Evolutionary conservation across 208 protist genomes (phyloP).

Genomic region (Leishmania amazonensis): DNA sequence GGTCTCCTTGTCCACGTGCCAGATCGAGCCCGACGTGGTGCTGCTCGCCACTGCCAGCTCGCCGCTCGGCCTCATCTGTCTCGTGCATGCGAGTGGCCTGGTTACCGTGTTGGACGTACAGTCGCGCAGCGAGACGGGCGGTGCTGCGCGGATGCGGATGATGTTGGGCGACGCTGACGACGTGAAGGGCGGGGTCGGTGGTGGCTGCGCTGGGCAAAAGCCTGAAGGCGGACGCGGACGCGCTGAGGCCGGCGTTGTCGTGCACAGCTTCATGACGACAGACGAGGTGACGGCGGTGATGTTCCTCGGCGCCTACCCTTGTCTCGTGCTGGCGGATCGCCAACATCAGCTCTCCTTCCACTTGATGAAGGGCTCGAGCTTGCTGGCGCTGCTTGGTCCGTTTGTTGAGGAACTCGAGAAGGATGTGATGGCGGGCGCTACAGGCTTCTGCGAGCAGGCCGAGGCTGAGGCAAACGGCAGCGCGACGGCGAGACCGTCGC

Average conservation of each 20-base stretch:
- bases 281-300: conserved; percentile 62
- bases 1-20: conserved; percentile 5
- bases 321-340: conserved; percentile 68
- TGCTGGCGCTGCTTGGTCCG: conserved; percentile 61
- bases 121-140: conserved; percentile 7
- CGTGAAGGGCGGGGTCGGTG: background rate
- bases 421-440: conserved; percentile 22
- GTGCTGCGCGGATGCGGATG: conserved; percentile 4
- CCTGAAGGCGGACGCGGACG: conserved; percentile 8
- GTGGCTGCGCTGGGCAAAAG: background rate
- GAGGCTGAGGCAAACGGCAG: background rate
- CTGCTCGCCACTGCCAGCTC: conserved; percentile 64
- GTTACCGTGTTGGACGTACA: conserved; percentile 66
- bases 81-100: conserved; percentile 73
- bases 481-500: background rate
- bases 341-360: conserved; percentile 59
- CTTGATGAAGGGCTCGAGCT: conserved; percentile 51
- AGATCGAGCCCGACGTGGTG: conserved; percentile 74
- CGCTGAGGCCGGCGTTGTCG: conserved; percentile 29
- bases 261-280: conserved; percentile 57
- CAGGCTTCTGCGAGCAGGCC: background rate
- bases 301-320: conserved; percentile 79
- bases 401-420: conserved; percentile 47
- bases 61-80: conserved; percentile 58
- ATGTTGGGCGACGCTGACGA: background rate